Evolutionary conservation across 805 yeast species (phyloP).

Genomic region (Clavispora vitiphila): DNA sequence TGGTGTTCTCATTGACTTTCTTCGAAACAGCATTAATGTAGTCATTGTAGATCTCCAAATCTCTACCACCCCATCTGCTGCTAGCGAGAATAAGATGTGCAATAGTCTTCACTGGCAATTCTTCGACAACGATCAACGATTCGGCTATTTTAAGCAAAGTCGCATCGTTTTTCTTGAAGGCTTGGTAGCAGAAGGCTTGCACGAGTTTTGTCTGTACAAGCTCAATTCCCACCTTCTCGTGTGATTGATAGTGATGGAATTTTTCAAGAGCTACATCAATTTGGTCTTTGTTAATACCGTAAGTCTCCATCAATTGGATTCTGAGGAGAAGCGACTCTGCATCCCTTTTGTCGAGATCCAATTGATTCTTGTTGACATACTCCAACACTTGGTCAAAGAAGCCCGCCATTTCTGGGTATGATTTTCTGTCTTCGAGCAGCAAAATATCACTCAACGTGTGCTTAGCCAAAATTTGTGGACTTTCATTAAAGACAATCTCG

Average conservation of each 20-base stretch:
- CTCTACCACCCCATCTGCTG: constrained; percentile 34
- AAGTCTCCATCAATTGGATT: constrained; percentile 25
- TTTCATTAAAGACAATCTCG: constrained; percentile 7
- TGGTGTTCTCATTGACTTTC: constrained; percentile 21
- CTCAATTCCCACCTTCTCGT: constrained; percentile 36
- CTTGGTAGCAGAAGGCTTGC: constrained; percentile 36
- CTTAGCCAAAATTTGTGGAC: constrained; percentile 11
- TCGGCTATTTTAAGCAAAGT: constrained; percentile 35
- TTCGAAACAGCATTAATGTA: constrained; percentile 35
- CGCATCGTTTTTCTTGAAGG: constrained; percentile 24
- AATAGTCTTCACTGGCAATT: constrained; percentile 27
- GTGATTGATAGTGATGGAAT: constrained; percentile 36
- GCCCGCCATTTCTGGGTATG: neutral
- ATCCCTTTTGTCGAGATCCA: constrained; percentile 21
- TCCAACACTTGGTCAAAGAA: constrained; percentile 11
- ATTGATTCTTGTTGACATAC: constrained; percentile 16
- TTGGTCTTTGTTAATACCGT: constrained; percentile 27
- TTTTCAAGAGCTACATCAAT: constrained; percentile 29
- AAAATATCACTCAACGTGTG: constrained; percentile 8
- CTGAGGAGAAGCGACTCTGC: constrained; percentile 30
- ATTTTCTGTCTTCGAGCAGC: neutral
- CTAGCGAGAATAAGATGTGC: constrained; percentile 40
- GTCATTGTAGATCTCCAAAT: constrained; percentile 43
- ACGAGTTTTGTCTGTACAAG: constrained; percentile 38
- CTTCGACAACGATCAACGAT: constrained; percentile 24